Base-by-base conservation (phyloP, 2,329 filamentous ascomycete species). In the Ophiostoma australiae region DNA sequence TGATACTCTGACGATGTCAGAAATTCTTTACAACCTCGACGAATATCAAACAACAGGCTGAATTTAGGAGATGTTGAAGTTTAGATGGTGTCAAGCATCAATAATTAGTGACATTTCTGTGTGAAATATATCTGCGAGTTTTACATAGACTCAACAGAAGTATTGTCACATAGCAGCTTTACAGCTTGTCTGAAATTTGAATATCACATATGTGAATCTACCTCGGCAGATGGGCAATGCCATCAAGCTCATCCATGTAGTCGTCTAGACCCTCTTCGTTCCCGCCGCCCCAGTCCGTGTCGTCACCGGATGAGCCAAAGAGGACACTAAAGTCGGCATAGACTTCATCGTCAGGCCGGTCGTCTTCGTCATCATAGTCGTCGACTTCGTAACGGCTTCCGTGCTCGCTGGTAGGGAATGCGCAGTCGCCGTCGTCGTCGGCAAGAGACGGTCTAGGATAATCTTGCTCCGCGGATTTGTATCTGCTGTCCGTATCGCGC, bases 241-340 rank as follows among this genome's bases (percentile, higher is more conserved):
- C 85, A 73, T 87, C 85, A 72, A 87, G 76, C 72, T 86, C 84
- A 74, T 87, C 85, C 74, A 87, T 79, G 75, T 84, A 86, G 74
- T 86, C 84, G 75, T 87, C 85, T 70, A 84, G 84, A 4, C 78
- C 81, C 2, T 78, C 77, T 10, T 81, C 80, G 5, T 78, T 79
- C 4, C 74, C 73, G 4, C 68, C 44, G 8, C 68, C 63, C 10
- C 77, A 74, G 2, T 77, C 74, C 6, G 63, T 23, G 4, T 75
- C 76, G 1, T 74, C 75, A 10, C 73, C 73, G 0, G 75, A 76
- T 1, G 79, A 78, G 3, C 81, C 81, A 73, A 87, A 86, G 3
- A 86, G 79, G 35, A 84, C 80, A 5, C 83, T 81, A 72, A 87
- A 87, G 72, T 87, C 84, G 15, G 84, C 84, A 72, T 87, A 87